Evolutionary conservation across 768 basidiomycete species (phyloP).

Genomic region (Plicaturopsis crispa): DNA sequence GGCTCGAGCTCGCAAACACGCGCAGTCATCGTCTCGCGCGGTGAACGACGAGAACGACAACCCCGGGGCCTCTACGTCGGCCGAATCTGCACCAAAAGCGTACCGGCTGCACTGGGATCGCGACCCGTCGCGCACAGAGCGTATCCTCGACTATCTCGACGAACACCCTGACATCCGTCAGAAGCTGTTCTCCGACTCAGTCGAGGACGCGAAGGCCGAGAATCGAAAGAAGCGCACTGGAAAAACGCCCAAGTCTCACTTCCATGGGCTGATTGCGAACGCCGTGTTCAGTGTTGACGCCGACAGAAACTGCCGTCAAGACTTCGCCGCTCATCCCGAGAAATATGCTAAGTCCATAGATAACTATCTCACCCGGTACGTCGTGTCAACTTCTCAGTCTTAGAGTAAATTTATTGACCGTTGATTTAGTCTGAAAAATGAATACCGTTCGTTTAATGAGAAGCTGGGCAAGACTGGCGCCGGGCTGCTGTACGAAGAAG

Average conservation of each 20-base stretch:
- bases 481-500: slow-evolving; percentile 3
- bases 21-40: too few species aligned
- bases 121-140: slow-evolving; percentile 2
- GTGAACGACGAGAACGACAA: too few species aligned
- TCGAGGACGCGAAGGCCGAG: slow-evolving; percentile 1
- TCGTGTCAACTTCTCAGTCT: too few species aligned
- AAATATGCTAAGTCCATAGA: not conserved
- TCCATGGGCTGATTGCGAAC: slow-evolving; percentile 1
- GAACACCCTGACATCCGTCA: slow-evolving; percentile 1
- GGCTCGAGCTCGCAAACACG: too few species aligned
- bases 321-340: not conserved
- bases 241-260: slow-evolving; percentile 1
- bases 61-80: too few species aligned
- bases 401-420: too few species aligned
- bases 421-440: slow-evolving; percentile 3
- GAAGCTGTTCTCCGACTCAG: slow-evolving; percentile 8
- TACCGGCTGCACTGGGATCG: slow-evolving; percentile 3
- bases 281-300: slow-evolving; percentile 4
- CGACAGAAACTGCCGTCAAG: not conserved
- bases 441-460: slow-evolving; percentile 1
- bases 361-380: too few species aligned
- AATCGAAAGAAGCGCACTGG: not conserved
- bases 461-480: slow-evolving; percentile 5
- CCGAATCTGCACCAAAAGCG: not conserved
- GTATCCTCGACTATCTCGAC: slow-evolving; percentile 6